These are phyloP conservation scores for Cephaloascus fragrans DNA, from an alignment of 805 yeast genomes.

Conservation along the genomic window DNA sequence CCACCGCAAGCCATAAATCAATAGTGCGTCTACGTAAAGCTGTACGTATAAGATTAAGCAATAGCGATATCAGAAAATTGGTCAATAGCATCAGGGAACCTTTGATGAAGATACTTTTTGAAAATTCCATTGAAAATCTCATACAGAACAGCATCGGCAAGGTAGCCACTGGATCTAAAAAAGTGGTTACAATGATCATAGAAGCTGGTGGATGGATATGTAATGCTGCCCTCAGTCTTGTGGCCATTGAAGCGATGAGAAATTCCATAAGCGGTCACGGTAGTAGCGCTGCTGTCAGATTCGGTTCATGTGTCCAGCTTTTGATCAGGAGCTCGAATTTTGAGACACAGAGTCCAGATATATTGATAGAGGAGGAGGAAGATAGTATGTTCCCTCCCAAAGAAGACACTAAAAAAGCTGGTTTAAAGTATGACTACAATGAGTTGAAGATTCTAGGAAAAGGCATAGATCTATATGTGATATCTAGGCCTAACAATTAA, in stretches of 20 bases:
- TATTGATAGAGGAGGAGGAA: neutral
- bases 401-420: neutral
- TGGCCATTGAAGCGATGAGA: neutral
- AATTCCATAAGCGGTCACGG: neutral
- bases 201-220: neutral
- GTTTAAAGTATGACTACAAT: neutral
- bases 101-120: slow-evolving; percentile 1
- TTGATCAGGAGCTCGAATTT: neutral
- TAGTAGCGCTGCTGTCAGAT: neutral
- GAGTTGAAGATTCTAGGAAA: neutral
- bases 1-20: slow-evolving; percentile 2
- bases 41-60: slow-evolving; percentile 2
- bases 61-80: slow-evolving; percentile 3
- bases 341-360: neutral
- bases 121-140: neutral
- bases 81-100: slow-evolving; percentile 1
- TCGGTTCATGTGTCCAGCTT: neutral
- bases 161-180: neutral
- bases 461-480: neutral
- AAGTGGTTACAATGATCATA: neutral
- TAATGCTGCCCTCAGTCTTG: neutral
- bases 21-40: slow-evolving; percentile 3
- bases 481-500: neutral
- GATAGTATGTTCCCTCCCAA: neutral
- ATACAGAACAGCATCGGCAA: too few relatives aligned